phyloP scores from a whole-genome alignment of 2,329 filamentous ascomycete species.

The Pseudopithomyces chartarum region DNA sequence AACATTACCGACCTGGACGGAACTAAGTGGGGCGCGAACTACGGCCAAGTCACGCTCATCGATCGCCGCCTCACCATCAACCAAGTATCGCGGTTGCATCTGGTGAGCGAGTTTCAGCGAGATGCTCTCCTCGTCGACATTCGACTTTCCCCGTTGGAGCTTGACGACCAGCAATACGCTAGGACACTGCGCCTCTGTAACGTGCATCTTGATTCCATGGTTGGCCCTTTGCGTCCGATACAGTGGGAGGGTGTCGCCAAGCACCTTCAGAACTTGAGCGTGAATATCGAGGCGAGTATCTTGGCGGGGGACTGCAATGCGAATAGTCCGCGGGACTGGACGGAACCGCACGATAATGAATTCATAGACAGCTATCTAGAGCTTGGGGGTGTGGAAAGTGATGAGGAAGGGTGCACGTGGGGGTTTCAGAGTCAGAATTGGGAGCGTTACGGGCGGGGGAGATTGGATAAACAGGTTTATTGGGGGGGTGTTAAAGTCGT shows the following conservation, averaged over 20 bases:
- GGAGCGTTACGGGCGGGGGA: constrained; percentile 51
- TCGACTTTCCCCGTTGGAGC: not conserved
- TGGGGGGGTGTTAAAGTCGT: constrained; percentile 45
- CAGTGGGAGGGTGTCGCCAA: constrained; percentile 53
- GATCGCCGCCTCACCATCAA: constrained; percentile 51
- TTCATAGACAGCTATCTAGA: constrained; percentile 60
- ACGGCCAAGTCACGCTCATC: constrained; percentile 59
- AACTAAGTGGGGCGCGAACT: constrained; percentile 52
- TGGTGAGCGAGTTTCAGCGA: constrained; percentile 55
- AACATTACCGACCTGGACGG: constrained; percentile 52
- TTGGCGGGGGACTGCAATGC: constrained; percentile 63
- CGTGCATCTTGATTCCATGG: constrained; percentile 60
- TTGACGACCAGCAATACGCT: not conserved
- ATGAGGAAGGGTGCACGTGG: constrained; percentile 60
- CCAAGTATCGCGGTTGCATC: constrained; percentile 55
- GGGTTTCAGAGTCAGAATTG: constrained; percentile 55
- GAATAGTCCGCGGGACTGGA: constrained; percentile 57
- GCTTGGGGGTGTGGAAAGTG: constrained; percentile 55
- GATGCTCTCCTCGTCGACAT: constrained; percentile 60
- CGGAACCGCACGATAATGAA: constrained; percentile 52
- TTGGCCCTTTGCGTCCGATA: constrained; percentile 44
- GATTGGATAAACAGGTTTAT: constrained; percentile 61
- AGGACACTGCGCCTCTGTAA: constrained; percentile 56
- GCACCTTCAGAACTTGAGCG: constrained; percentile 46
- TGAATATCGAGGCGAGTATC: constrained; percentile 47